phyloP scores from a whole-genome alignment of 495 filamentous ascomycete genomes.

The Neurospora terricola region DNA sequence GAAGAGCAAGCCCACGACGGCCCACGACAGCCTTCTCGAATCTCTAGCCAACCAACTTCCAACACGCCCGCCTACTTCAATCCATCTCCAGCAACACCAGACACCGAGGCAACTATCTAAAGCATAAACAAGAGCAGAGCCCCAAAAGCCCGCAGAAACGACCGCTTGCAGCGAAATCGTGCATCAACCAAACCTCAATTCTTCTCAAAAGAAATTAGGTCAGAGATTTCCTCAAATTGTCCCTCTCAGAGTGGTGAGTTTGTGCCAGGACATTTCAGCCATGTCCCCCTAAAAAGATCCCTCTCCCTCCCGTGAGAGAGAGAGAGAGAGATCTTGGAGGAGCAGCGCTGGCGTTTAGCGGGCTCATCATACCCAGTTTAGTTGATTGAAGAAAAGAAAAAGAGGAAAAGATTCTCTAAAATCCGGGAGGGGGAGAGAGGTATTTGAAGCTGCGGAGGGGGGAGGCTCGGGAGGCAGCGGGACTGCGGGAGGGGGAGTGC shows the following conservation, averaged over 20 bases:
- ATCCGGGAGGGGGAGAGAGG: not conserved
- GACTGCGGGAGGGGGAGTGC: not conserved
- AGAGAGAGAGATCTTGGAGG: no score
- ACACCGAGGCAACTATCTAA: not conserved
- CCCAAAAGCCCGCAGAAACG: not conserved
- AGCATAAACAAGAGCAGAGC: not conserved
- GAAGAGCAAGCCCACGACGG: not conserved
- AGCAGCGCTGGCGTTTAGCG: slow-evolving; percentile 30
- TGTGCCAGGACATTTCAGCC: slow-evolving; percentile 49
- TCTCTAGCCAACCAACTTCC: no score
- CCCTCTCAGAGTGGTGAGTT: slow-evolving; percentile 43
- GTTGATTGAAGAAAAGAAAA: slow-evolving; percentile 39
- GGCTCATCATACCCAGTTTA: slow-evolving; percentile 50
- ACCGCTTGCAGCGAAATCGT: slow-evolving; percentile 7
- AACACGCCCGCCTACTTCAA: no score
- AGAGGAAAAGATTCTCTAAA: slow-evolving; percentile 3
- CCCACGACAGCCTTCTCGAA: no score
- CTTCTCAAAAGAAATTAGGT: no score
- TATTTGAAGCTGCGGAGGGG: no score
- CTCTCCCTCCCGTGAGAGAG: no score
- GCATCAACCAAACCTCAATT: no score
- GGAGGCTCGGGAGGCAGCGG: no score
- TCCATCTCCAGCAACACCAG: no score
- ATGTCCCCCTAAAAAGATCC: no score
- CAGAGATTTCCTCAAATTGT: slow-evolving; percentile 47